Evolutionary conservation across 495 filamentous ascomycete genomes (phyloP).

Genomic region (Glonium stellatum): DNA sequence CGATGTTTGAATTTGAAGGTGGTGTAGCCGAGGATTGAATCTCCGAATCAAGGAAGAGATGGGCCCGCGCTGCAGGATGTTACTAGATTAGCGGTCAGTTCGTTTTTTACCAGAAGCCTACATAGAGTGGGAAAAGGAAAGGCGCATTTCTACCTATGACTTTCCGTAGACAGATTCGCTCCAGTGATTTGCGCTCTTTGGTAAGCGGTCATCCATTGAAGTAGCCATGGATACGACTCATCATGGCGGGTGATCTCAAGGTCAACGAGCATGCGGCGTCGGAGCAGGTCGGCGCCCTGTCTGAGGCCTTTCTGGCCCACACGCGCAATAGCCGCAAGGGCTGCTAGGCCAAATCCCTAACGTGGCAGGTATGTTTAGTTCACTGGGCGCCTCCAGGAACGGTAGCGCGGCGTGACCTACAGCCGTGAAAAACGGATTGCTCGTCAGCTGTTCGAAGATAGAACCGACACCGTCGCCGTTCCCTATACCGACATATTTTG

Average conservation of each 20-base stretch:
- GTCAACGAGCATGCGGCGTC: conserved; percentile 83
- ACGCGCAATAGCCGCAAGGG: conserved; percentile 68
- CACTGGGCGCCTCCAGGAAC: not conserved
- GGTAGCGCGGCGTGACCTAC: conserved; percentile 35
- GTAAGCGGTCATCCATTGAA: conserved; percentile 86
- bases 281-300: conserved; percentile 61
- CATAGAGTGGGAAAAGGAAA: not conserved
- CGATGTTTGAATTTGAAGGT: conserved; percentile 61
- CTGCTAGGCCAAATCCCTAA: conserved; percentile 79
- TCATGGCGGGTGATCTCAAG: conserved; percentile 92
- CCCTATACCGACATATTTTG: conserved; percentile 13
- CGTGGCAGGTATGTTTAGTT: conserved; percentile 11
- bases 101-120: conserved; percentile 21
- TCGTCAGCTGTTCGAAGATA: conserved; percentile 47
- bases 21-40: conserved; percentile 57
- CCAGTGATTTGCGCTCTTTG: conserved; percentile 51
- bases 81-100: conserved; percentile 24
- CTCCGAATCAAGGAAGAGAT: conserved; percentile 49
- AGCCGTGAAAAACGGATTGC: conserved; percentile 64
- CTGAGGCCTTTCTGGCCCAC: conserved; percentile 67
- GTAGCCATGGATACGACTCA: conserved; percentile 86
- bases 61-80: conserved; percentile 36
- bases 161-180: conserved; percentile 22
- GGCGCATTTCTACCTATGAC: not conserved
- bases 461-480: conserved; percentile 24